Evolutionary conservation across 1,139 yeast species (phyloP).

Genomic region (Candida buenavistaensis): DNA sequence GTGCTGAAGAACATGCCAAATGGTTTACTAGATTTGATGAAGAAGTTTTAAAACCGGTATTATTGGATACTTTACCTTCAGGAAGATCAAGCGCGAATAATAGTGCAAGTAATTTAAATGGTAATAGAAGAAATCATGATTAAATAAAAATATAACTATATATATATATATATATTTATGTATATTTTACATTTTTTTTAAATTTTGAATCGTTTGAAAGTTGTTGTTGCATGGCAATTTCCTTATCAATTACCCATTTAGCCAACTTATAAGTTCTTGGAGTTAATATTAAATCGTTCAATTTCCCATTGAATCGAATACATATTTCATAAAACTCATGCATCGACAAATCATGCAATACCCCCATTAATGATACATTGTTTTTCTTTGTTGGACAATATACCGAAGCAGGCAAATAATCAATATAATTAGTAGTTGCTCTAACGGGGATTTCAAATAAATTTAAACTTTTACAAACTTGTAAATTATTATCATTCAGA

Average conservation of each 20-base stretch:
- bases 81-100: constrained; percentile 6
- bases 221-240: constrained; percentile 51
- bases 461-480: constrained; percentile 56
- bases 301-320: constrained; percentile 56
- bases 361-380: constrained; percentile 44
- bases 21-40: constrained; percentile 97
- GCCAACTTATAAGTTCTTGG: constrained; percentile 67
- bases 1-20: constrained; percentile 75
- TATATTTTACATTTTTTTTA: neutral
- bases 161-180: neutral
- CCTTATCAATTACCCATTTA: constrained; percentile 69
- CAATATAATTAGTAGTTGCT: constrained; percentile 39
- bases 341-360: constrained; percentile 62
- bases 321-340: constrained; percentile 65
- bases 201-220: constrained; percentile 4
- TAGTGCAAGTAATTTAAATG: constrained; percentile 6
- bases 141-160: neutral
- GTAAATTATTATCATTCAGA: constrained; percentile 16
- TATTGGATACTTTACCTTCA: constrained; percentile 58
- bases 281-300: constrained; percentile 62
- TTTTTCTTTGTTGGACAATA: constrained; percentile 26
- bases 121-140: constrained; percentile 11
- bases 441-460: constrained; percentile 59
- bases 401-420: constrained; percentile 45
- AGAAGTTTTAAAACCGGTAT: constrained; percentile 92